Evolutionary conservation across 768 basidiomycete genomes (phyloP).

Genomic region (Pulveroboletus sp.): DNA sequence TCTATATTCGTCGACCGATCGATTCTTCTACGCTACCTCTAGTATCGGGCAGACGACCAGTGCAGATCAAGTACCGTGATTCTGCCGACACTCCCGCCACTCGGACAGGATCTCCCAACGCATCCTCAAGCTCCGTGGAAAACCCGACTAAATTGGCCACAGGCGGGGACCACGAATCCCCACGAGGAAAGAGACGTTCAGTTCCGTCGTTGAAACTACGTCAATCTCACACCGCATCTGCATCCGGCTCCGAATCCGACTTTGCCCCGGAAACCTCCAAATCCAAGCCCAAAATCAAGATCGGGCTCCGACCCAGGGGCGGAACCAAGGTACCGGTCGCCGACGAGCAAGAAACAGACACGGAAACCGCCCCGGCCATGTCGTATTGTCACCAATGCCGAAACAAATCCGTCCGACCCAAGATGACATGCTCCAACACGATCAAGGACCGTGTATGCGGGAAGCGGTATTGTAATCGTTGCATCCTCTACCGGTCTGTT

Average conservation of each 20-base stretch:
- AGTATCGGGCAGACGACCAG: conserved; percentile 20
- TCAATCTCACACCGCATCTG: conserved; percentile 1
- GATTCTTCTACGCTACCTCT: conserved; percentile 20
- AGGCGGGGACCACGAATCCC: not conserved
- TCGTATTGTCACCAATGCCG: conserved; percentile 39
- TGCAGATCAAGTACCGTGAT: conserved; percentile 32
- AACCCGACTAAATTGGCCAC: not conserved
- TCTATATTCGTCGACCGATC: conserved; percentile 30
- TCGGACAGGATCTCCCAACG: not conserved
- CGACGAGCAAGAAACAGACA: not conserved
- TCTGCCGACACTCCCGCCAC: not conserved
- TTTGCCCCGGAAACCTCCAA: conserved; percentile 9
- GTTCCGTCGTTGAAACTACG: conserved; percentile 17
- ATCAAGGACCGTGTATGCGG: conserved; percentile 23
- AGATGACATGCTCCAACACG: conserved; percentile 34
- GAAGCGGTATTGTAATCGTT: conserved; percentile 34
- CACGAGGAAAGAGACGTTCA: conserved; percentile 2
- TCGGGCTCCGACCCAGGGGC: not conserved
- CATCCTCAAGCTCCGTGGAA: not conserved
- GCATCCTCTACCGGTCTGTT: conserved; percentile 32
- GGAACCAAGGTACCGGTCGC: not conserved
- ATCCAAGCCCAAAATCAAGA: not conserved
- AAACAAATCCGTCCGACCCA: conserved; percentile 21
- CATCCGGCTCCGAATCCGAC: conserved; percentile 21
- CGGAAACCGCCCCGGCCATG: not conserved